phyloP scores from a whole-genome alignment of 2,329 filamentous ascomycete genomes.

The Colletotrichum sp. region DNA sequence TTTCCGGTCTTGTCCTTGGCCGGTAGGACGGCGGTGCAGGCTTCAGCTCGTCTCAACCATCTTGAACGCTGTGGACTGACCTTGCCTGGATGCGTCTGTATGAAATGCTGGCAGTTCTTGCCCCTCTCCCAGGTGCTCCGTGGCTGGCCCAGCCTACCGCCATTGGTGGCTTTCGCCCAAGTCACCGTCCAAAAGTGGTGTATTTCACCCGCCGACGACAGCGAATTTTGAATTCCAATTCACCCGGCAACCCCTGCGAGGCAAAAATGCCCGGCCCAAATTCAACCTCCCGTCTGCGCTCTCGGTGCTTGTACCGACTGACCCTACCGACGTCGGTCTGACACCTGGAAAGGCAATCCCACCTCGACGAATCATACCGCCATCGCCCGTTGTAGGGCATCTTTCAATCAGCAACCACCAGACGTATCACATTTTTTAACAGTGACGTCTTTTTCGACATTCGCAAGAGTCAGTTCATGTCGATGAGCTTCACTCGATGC shows the following conservation, averaged over 20 bases:
- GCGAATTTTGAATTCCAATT: background rate
- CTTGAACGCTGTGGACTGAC: constrained; percentile 8
- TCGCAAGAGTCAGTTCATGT: constrained; percentile 1
- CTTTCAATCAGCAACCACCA: constrained; percentile 11
- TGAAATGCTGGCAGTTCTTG: background rate
- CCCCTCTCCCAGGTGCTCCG: background rate
- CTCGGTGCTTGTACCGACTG: background rate
- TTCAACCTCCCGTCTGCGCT: background rate
- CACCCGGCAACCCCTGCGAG: constrained; percentile 13
- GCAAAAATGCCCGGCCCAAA: background rate
- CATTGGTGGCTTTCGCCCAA: constrained; percentile 14
- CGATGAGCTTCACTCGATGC: background rate
- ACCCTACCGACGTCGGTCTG: constrained; percentile 6
- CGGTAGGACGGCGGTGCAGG: background rate
- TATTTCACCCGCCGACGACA: background rate
- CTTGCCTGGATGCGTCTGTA: constrained; percentile 8
- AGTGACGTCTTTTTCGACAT: constrained; percentile 5
- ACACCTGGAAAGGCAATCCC: background rate
- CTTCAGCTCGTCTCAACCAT: constrained; percentile 17
- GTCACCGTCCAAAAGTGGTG: background rate
- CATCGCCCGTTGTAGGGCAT: background rate
- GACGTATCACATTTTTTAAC: background rate
- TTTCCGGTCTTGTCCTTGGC: constrained; percentile 6
- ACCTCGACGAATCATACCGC: constrained; percentile 8
- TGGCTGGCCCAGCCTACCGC: constrained; percentile 1